A percentile compares a stretch with the other conserved stretches of the same genome.
These are phyloP conservation scores for Cornus suecica DNA, from an alignment of 148 eudicot species.

Conservation along the genomic window DNA sequence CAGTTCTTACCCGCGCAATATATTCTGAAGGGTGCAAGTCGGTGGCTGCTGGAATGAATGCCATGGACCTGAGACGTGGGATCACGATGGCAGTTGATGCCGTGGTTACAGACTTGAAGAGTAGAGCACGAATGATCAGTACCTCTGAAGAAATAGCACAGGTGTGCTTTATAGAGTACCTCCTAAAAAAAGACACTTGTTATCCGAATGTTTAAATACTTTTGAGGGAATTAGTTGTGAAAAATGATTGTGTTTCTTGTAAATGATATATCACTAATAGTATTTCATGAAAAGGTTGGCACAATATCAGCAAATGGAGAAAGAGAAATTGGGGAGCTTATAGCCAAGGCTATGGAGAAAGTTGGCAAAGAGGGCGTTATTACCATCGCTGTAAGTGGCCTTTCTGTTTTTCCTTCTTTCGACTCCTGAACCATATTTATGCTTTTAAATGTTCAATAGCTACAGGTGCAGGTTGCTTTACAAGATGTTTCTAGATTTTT, in stretches of 20 bases:
- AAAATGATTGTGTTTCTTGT: neutral
- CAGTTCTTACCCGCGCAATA: slow-evolving; percentile 62
- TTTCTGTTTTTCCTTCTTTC: neutral
- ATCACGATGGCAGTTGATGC: slow-evolving; percentile 54
- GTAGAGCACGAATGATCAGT: slow-evolving; percentile 42
- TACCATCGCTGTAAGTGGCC: slow-evolving; percentile 31
- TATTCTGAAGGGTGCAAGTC: slow-evolving; percentile 72
- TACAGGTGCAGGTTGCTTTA: neutral
- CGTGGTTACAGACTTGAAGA: slow-evolving; percentile 39
- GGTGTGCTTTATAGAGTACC: slow-evolving; percentile 17
- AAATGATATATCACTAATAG: neutral
- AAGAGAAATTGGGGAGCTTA: slow-evolving; percentile 58
- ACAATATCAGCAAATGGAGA: slow-evolving; percentile 51
- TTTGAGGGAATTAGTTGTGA: neutral
- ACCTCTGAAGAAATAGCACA: slow-evolving; percentile 45
- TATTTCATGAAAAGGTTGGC: slow-evolving; percentile 30
- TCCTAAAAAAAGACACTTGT: neutral
- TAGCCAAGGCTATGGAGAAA: slow-evolving; percentile 58
- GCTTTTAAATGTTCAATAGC: neutral
- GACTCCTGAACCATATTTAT: neutral
- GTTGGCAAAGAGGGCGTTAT: slow-evolving; percentile 61
- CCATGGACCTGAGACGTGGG: slow-evolving; percentile 68
- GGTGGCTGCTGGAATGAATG: slow-evolving; percentile 81
- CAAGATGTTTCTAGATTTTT: neutral
- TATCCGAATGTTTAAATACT: neutral